Percentiles rank a stretch among this genome's conserved stretches.
These are phyloP conservation scores for Dittrichia graveolens DNA, from an alignment of 129 eudicot species.

Conservation along the genomic window DNA sequence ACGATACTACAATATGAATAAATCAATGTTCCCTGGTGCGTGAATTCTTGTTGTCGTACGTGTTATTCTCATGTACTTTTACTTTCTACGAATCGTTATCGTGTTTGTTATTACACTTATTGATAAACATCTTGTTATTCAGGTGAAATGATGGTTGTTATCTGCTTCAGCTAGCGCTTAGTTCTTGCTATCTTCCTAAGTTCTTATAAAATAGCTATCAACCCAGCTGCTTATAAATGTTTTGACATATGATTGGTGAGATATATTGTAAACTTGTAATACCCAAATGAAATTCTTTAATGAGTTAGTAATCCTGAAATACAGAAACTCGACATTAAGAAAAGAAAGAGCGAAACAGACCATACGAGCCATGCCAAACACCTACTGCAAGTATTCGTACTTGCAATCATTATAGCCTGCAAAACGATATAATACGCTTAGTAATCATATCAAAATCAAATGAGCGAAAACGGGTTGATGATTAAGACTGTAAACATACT, in stretches of 20 bases:
- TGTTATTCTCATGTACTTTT: background rate
- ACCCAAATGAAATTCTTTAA: constrained; percentile 18
- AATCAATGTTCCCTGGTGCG: background rate
- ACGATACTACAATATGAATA: constrained; percentile 11
- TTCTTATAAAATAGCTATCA: too few species aligned
- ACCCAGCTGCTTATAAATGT: too few species aligned
- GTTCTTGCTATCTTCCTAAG: background rate
- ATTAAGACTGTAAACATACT: constrained; percentile 35
- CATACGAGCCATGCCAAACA: background rate
- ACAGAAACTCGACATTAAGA: background rate
- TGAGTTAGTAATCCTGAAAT: background rate
- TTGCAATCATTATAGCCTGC: constrained; percentile 50
- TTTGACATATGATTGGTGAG: too few species aligned
- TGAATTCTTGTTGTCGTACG: background rate
- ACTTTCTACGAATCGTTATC: background rate
- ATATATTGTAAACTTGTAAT: too few species aligned
- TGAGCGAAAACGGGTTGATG: background rate
- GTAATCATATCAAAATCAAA: background rate
- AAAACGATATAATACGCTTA: constrained; percentile 11
- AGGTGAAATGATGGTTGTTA: background rate
- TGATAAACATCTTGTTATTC: background rate
- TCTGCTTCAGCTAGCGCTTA: too few species aligned
- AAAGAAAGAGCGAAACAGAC: background rate
- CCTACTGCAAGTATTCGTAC: constrained; percentile 23
- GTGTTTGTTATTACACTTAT: constrained; percentile 14